phyloP scores from a whole-genome alignment of 2,329 filamentous ascomycete genomes.

The Fusarium hostae region DNA sequence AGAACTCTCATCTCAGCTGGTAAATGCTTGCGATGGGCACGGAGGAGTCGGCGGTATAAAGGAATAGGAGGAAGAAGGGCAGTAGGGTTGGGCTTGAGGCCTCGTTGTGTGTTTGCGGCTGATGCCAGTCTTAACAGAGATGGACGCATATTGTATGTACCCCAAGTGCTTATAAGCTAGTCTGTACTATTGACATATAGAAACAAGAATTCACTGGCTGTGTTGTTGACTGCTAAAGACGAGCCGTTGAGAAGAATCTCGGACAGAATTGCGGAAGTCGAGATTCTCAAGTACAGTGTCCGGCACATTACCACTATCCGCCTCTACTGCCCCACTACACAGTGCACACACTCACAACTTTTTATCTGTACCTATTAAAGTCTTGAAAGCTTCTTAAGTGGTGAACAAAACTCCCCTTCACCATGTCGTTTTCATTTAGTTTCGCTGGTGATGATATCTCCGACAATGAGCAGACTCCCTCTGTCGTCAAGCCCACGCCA shows the following conservation, averaged over 20 bases:
- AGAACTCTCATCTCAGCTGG: slow-evolving; percentile 79
- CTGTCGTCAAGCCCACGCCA: slow-evolving; percentile 33
- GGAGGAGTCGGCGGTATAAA: slow-evolving; percentile 87
- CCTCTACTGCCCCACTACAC: slow-evolving; percentile 40
- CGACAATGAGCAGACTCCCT: slow-evolving; percentile 50
- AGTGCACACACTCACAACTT: slow-evolving; percentile 43
- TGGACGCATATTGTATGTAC: slow-evolving; percentile 41
- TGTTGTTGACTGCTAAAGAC: neutral
- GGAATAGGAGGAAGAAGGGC: slow-evolving; percentile 88
- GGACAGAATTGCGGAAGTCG: slow-evolving; percentile 19
- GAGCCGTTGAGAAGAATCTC: slow-evolving; percentile 10
- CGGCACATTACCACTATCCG: neutral
- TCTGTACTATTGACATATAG: neutral
- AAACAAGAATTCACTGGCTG: neutral
- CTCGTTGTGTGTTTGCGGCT: slow-evolving; percentile 47
- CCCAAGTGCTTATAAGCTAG: neutral
- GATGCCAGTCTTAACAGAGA: slow-evolving; percentile 51
- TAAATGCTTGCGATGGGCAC: slow-evolving; percentile 84
- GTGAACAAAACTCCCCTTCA: slow-evolving; percentile 5
- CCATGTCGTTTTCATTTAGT: slow-evolving; percentile 68
- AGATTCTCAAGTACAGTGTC: slow-evolving; percentile 40
- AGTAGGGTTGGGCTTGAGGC: slow-evolving; percentile 57
- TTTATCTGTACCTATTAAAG: slow-evolving; percentile 16
- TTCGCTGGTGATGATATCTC: slow-evolving; percentile 73
- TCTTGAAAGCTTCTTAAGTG: neutral